phyloP scores from a whole-genome alignment of 345 rosid species.

The Ceriops decandra region DNA sequence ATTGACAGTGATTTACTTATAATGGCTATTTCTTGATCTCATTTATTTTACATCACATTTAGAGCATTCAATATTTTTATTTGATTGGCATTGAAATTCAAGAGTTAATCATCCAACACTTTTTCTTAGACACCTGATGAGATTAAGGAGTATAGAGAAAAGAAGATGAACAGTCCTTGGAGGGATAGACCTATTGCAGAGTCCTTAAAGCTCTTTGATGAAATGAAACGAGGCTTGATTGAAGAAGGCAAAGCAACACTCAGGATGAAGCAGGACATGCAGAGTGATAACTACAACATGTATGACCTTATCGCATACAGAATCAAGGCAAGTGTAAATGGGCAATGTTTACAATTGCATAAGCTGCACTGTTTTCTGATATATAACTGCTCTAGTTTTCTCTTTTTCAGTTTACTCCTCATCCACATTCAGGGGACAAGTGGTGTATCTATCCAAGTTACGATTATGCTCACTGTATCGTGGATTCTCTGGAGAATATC shows the following conservation, averaged over 20 bases:
- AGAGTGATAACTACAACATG: slow-evolving; percentile 91
- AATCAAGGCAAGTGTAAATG: slow-evolving; percentile 64
- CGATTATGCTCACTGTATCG: slow-evolving; percentile 91
- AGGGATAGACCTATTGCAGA: slow-evolving; percentile 84
- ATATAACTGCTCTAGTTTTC: slow-evolving; percentile 11
- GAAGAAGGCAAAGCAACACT: slow-evolving; percentile 96
- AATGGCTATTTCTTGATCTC: slow-evolving; percentile 3
- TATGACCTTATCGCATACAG: slow-evolving; percentile 97
- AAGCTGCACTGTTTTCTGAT: not conserved
- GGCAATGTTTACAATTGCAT: slow-evolving; percentile 5
- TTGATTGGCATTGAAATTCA: slow-evolving; percentile 6
- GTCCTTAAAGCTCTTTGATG: slow-evolving; percentile 86
- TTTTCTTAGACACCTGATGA: slow-evolving; percentile 62
- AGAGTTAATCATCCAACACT: not conserved
- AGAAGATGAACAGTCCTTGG: slow-evolving; percentile 98
- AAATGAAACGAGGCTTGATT: slow-evolving; percentile 74
- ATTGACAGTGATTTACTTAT: not conserved
- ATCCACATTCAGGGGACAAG: slow-evolving; percentile 96
- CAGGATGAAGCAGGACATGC: slow-evolving; percentile 99
- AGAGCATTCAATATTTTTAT: slow-evolving; percentile 4
- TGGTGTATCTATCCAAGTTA: slow-evolving; percentile 95
- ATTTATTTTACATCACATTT: not conserved
- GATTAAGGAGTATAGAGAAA: slow-evolving; percentile 78
- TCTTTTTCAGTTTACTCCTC: slow-evolving; percentile 66
- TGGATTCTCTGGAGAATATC: slow-evolving; percentile 94